These are phyloP conservation scores for Ocimum tenuiflorum DNA, from an alignment of 257 asterid genomes.

Conservation along the genomic window DNA sequence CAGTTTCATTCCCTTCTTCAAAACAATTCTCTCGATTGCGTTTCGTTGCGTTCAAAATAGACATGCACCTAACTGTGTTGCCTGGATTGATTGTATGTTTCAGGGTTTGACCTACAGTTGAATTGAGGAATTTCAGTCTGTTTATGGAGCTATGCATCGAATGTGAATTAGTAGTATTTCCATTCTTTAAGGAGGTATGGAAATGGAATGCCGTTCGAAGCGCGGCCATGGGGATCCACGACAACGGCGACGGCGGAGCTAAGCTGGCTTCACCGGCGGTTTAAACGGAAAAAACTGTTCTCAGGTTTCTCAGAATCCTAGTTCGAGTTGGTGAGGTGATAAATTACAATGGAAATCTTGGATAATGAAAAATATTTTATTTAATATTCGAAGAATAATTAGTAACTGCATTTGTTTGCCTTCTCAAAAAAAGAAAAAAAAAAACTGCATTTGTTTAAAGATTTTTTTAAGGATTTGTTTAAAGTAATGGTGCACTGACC, in stretches of 20 bases:
- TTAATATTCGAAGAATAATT: too few relatives aligned
- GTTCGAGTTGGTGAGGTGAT: too few relatives aligned
- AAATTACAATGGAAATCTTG: too few relatives aligned
- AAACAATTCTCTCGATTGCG: neutral
- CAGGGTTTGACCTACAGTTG: conserved; percentile 4
- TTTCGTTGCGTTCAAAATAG: conserved; percentile 11
- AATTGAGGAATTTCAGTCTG: conserved; percentile 10
- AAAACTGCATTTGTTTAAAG: too few relatives aligned
- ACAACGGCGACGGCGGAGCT: neutral
- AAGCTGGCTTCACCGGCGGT: conserved; percentile 3
- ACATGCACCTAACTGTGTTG: neutral
- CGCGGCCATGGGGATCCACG: conserved; percentile 21
- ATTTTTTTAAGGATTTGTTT: too few relatives aligned
- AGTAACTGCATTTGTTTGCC: too few relatives aligned
- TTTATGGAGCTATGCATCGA: conserved; percentile 10
- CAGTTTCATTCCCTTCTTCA: conserved; percentile 11
- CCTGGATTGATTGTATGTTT: neutral
- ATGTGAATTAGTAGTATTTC: neutral
- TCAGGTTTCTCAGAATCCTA: neutral
- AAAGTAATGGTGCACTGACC: too few relatives aligned
- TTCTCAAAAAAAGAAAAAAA: too few relatives aligned
- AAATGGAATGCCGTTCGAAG: conserved; percentile 8
- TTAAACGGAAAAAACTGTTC: neutral
- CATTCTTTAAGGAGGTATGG: conserved; percentile 1
- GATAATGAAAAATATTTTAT: too few relatives aligned